Evolutionary conservation across 169 alveolate genomes (phyloP).

Genomic region (Cryptosporidium meleagridis): DNA sequence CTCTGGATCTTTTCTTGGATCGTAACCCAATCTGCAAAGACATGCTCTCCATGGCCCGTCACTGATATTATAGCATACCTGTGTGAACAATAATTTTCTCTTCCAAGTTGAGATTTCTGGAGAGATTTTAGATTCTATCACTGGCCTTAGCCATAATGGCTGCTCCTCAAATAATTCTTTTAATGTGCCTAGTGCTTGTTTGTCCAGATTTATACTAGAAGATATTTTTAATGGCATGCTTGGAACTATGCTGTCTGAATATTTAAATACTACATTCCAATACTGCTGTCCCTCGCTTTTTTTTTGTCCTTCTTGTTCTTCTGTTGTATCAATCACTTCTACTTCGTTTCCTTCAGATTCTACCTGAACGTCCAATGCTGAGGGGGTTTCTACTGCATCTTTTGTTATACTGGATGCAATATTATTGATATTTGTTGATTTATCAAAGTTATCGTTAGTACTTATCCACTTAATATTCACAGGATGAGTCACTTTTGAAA

Average conservation of each 20-base stretch:
- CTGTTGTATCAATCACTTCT: conserved; percentile 2
- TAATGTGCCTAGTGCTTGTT: conserved; percentile 48
- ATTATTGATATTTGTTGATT: neutral
- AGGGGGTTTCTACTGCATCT: neutral
- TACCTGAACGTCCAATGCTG: neutral
- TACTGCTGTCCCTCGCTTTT: conserved; percentile 23
- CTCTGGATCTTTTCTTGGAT: conserved; percentile 79
- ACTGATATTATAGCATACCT: conserved; percentile 79
- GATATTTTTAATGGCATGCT: conserved; percentile 53
- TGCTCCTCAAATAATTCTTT: conserved; percentile 74
- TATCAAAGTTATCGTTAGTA: neutral
- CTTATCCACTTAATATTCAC: conserved; percentile 43
- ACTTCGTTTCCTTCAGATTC: neutral
- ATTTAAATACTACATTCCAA: conserved; percentile 46
- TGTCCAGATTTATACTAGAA: conserved; percentile 27
- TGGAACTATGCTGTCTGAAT: conserved; percentile 48
- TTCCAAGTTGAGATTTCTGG: conserved; percentile 78
- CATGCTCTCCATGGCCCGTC: conserved; percentile 83
- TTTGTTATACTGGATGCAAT: neutral
- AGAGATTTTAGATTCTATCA: conserved; percentile 77
- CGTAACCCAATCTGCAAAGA: conserved; percentile 80
- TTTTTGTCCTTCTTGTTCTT: conserved; percentile 9
- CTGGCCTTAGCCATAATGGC: conserved; percentile 80
- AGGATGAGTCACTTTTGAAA: conserved; percentile 58
- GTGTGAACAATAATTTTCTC: conserved; percentile 78